Base-by-base conservation (phyloP, 2,329 filamentous ascomycete genomes). In the Colletotrichum aenigma region DNA sequence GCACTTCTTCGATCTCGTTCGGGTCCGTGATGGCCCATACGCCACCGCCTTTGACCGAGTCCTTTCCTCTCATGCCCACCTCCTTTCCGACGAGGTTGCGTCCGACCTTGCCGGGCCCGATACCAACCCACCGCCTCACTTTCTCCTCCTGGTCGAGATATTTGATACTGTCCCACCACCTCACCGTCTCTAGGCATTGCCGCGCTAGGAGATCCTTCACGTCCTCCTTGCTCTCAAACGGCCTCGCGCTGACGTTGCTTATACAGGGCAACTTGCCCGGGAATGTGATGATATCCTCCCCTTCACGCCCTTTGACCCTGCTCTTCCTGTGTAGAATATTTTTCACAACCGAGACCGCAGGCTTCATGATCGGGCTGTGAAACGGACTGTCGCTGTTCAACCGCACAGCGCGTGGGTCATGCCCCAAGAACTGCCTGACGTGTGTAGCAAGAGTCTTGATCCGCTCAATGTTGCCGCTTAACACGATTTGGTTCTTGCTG, bases 41-140 rank as follows among this genome's bases (percentile, higher is more conserved):
- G 3, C 96, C 96, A 65, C 96, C 96, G 3, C 96, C 96, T 82
- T 96, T 97, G 65, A 96, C 91, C 18, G 91, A 87, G 71, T 97
- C 95, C 80, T 93, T 91, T 26, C 92, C 92, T 66, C 92, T 91
- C 92, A 97, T 96, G 12, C 96, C 96, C 4, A 98, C 96, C 85
- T 98, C 96, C 85, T 98, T 98, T 15, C 96, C 96, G 2, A 98
- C 96, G 9, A 98, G 88, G 83, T 98, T 98, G 73, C 96, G 90
- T 1, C 96, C 96, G 3, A 98, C 96, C 83, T 98, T 98, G 7
- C 96, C 96, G 0, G 96, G 96, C 1, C 96, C 96, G 77, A 98
- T 95, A 58, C 96, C 96, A 66, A 98, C 91, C 94, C 96, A 98
- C 71, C 96, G 89, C 80, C 93, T 89, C 21, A 98, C 94, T 77